A percentile compares a stretch with the other conserved stretches of the same genome.
phyloP scores from a whole-genome alignment of 1,284 basidiomycete genomes.

The Peniophora sp. region DNA sequence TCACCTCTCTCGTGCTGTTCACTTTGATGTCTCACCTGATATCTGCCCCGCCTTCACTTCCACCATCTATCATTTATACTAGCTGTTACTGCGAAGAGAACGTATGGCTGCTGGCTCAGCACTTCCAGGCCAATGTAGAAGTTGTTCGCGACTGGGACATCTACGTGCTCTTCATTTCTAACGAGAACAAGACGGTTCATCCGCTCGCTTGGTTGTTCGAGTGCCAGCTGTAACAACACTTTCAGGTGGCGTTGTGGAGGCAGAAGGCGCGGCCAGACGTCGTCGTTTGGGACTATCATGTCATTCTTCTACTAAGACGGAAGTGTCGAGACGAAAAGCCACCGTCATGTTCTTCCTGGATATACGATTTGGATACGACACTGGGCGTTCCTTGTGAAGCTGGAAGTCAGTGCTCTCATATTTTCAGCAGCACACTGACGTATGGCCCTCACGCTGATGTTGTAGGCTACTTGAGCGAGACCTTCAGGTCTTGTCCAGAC shows the following conservation, averaged over 20 bases:
- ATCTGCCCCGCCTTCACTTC: constrained; percentile 1
- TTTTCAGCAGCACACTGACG: background rate
- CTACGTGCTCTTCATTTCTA: constrained; percentile 61
- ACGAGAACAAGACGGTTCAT: constrained; percentile 45
- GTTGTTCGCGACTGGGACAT: constrained; percentile 35
- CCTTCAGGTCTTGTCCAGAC: constrained; percentile 28
- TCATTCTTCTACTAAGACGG: constrained; percentile 46
- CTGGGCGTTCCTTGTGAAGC: constrained; percentile 41
- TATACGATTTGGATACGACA: constrained; percentile 59
- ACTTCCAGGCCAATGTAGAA: constrained; percentile 26
- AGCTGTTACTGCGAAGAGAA: constrained; percentile 64
- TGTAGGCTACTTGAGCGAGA: constrained; percentile 50
- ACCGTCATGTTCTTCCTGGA: constrained; percentile 29
- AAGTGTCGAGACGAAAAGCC: background rate
- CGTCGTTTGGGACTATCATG: constrained; percentile 76
- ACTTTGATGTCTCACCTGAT: background rate
- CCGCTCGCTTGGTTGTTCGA: background rate
- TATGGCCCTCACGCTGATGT: constrained; percentile 2
- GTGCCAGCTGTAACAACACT: constrained; percentile 1
- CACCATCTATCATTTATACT: constrained; percentile 30
- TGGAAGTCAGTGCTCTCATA: constrained; percentile 29
- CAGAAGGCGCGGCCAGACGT: constrained; percentile 35
- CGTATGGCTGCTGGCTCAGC: constrained; percentile 48
- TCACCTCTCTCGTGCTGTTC: background rate
- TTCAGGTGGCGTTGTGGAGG: constrained; percentile 56